Base-by-base conservation (phyloP, 2,329 filamentous ascomycete genomes). In the Nothopassalora personata region DNA sequence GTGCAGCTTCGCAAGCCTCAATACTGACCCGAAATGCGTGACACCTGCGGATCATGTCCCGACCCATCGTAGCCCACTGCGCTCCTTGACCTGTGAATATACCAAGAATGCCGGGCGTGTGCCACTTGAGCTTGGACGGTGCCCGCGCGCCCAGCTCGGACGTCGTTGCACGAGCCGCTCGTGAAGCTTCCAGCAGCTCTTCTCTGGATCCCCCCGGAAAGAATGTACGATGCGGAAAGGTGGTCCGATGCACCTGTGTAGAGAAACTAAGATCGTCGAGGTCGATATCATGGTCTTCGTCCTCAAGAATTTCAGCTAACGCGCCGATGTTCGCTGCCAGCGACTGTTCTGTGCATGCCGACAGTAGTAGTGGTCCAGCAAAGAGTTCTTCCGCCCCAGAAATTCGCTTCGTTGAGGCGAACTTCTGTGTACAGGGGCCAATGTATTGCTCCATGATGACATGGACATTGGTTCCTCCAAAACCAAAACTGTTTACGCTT, bases 1-100 rank as follows among this genome's bases (percentile, higher is more conserved):
- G 57, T 36, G 62, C 50, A 18, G 53, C 36, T 23, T 65, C 60
- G 49, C 64, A 62, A 23, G 51, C 33, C 23, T 60, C 28, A 7
- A 71, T 56, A 9, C 58, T 60, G 8, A 63, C 43, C 10, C 59
- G 48, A 53, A 69, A 70, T 1, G 58, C 15, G n/a, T 56, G 36
- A 18, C 54, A 64, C 19, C 39, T 18, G 6, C 49, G 34, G 7
- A 70, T 49, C 28, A 75, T 62, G 11, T 67, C 63, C 13, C 57
- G 53, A 5, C 68, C 69, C 67, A 72, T 69, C 0, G 54, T 57
- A 13, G 66, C 55, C 64, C 66, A 73, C 55, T 74, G 72, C 2
- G 71, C 71, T 15, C 72, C 72, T 59, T 75, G 73, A 1, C 72
- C 72, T 1, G 72, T 74, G 60, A 74, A 75, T 18, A 75, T 54